Percentiles rank a stretch among this genome's conserved stretches.
phyloP scores from a whole-genome alignment of 2,329 filamentous ascomycete species.

The Verticillium nonalfalfae region DNA sequence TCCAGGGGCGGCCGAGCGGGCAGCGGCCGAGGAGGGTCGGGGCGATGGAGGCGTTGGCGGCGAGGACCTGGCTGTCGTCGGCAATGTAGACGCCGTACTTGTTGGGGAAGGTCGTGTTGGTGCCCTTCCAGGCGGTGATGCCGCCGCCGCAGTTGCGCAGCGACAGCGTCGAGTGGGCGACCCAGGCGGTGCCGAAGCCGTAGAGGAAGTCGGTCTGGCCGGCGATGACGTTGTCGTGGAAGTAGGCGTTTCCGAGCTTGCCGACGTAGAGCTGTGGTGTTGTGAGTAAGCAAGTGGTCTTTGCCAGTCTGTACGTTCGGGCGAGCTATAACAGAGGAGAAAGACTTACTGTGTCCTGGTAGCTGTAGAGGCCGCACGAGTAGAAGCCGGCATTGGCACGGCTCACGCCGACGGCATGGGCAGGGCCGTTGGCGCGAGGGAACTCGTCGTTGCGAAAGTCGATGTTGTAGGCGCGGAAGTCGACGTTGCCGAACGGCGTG shows the following conservation, averaged over 20 bases:
- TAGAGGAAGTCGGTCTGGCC: slow-evolving; percentile 66
- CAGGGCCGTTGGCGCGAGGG: slow-evolving; percentile 44
- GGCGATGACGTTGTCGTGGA: slow-evolving; percentile 53
- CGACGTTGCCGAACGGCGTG: slow-evolving; percentile 56
- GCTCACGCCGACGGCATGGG: slow-evolving; percentile 53
- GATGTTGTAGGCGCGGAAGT: slow-evolving; percentile 63
- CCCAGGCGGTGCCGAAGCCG: slow-evolving; percentile 59
- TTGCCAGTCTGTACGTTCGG: neutral
- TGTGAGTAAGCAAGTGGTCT: neutral
- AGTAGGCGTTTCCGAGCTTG: slow-evolving; percentile 60
- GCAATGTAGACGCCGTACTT: slow-evolving; percentile 63
- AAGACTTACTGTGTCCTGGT: slow-evolving; percentile 54
- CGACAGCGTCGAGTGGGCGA: slow-evolving; percentile 45
- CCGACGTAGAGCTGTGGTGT: slow-evolving; percentile 54
- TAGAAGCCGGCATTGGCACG: slow-evolving; percentile 64
- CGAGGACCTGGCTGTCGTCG: slow-evolving; percentile 38
- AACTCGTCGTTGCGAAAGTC: slow-evolving; percentile 57
- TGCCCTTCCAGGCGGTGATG: slow-evolving; percentile 62
- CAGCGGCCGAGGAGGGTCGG: slow-evolving; percentile 34
- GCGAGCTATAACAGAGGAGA: too few relatives aligned
- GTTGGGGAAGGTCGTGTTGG: slow-evolving; percentile 59
- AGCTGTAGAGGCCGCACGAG: slow-evolving; percentile 58
- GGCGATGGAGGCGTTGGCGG: slow-evolving; percentile 44
- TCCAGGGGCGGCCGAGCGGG: slow-evolving; percentile 58
- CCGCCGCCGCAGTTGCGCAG: slow-evolving; percentile 59